Percentiles rank a stretch among this genome's conserved stretches.
These are phyloP conservation scores for Rhodotorula sp. DNA, from an alignment of 1,284 basidiomycete species.

Conservation along the genomic window DNA sequence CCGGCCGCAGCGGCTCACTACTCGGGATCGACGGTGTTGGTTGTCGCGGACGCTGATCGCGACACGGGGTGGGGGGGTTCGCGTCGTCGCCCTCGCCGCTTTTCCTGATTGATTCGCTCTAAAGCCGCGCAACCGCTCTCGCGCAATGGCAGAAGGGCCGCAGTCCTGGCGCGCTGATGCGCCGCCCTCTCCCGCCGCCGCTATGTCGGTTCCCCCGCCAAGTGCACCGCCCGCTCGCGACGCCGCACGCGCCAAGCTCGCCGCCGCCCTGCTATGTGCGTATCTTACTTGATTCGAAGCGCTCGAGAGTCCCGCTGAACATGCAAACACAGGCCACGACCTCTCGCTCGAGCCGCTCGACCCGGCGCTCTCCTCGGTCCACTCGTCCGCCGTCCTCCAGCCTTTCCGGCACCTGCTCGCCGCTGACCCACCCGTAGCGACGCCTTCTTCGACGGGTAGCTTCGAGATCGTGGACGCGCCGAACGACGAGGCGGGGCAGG, in stretches of 20 bases:
- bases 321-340: slow-evolving; percentile 28
- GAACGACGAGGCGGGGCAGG: neutral
- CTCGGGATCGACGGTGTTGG: no score
- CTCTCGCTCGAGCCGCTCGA: neutral
- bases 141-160: neutral
- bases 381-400: slow-evolving; percentile 21
- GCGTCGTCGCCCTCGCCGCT: no score
- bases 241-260: slow-evolving; percentile 12
- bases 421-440: neutral
- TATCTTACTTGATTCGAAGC: neutral
- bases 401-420: slow-evolving; percentile 31
- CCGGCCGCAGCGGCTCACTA: no score
- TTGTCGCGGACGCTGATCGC: no score
- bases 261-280: slow-evolving; percentile 31
- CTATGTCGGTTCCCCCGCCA: no score
- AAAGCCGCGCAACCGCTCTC: no score
- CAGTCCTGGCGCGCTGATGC: neutral
- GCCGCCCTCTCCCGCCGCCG: neutral
- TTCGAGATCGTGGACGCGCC: neutral
- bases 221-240: slow-evolving; percentile 1
- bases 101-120: no score
- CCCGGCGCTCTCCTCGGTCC: slow-evolving; percentile 1
- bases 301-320: neutral
- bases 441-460: neutral
- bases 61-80: no score